Evolutionary conservation across 2,329 filamentous ascomycete genomes (phyloP), one percentile per base, ranked within the genome.

Genomic region (Beauveria sp.): DNA sequence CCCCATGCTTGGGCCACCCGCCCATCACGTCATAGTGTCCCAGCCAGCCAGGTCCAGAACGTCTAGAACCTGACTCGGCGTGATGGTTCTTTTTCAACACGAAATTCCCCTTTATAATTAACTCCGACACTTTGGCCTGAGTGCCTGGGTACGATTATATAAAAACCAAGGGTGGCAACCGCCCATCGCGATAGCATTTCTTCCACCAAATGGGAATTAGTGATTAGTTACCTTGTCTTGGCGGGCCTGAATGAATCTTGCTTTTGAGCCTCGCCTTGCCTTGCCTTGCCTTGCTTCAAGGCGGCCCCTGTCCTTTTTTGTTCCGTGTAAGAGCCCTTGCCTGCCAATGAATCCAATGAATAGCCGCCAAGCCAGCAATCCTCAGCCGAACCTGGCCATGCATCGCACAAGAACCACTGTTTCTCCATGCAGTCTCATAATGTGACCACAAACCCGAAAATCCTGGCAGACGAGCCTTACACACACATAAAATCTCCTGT

Each of bases 1-100:
- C 20, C 31, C 40, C 43, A 49, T 60, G 57, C 34, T 52, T 52
- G 9, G 57, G 34, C 34, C 46, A 40, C 34, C 34, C 57, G 20
- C 48, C 34, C 46, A 51, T 60, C 46, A 60, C 57, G 57, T 60
- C 57, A 60, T 52, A 45, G 48, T 51, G 48, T 60, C 12, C 57
- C 38, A 49, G 46, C 26, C 57, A 24, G 46, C 48, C 34, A 60
- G 57, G 57, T 60, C 57, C 57, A 60, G 57, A 60, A 43, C 57
- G 40, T 60, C 48, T 52, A 22, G n/a, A 38, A n/a, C 48, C 57
- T 52, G 46, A 51, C 48, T 52, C 46, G 57, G 38, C 48, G 18
- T 14, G 57, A 24, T 38, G 26, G 54, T 34, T n/a, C 22, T 54
- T 54, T 26, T 48, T 22, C 49, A 51, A 18, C 48, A 26, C n/a